A percentile compares a stretch with the other conserved stretches of the same genome.
These are phyloP conservation scores for Mycogone perniciosa DNA, from an alignment of 2,329 filamentous ascomycete species.

Conservation along the genomic window DNA sequence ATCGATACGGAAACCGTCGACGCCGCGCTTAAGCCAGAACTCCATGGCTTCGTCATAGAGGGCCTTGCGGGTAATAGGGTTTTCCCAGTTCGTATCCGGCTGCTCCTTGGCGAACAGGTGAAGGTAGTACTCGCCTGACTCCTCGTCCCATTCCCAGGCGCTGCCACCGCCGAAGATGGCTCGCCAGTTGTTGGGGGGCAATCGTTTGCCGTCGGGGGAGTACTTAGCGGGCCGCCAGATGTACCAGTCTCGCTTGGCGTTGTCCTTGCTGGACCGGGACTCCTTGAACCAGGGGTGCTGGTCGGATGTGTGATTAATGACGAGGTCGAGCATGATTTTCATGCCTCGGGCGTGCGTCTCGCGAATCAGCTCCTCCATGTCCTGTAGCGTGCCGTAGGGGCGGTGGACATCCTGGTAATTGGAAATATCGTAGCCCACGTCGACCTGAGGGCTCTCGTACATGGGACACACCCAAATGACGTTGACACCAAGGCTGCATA, in stretches of 20 bases:
- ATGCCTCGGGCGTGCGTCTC: constrained; percentile 58
- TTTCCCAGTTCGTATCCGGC: constrained; percentile 84
- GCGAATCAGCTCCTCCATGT: constrained; percentile 57
- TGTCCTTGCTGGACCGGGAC: constrained; percentile 54
- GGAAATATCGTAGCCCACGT: constrained; percentile 66
- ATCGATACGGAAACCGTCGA: constrained; percentile 69
- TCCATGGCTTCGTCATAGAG: constrained; percentile 66
- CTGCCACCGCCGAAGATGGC: constrained; percentile 54
- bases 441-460: constrained; percentile 56
- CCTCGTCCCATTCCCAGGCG: constrained; percentile 65
- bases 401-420: constrained; percentile 61
- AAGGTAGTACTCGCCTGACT: constrained; percentile 69
- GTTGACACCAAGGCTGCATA: constrained; percentile 54
- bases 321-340: constrained; percentile 67
- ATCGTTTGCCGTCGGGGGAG: constrained; percentile 50
- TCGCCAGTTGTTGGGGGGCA: constrained; percentile 71
- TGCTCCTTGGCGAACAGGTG: constrained; percentile 70
- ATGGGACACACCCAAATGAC: constrained; percentile 64
- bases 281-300: constrained; percentile 67
- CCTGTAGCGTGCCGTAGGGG: constrained; percentile 59
- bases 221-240: constrained; percentile 50
- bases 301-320: constrained; percentile 71
- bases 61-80: constrained; percentile 57
- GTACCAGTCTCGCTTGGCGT: constrained; percentile 64
- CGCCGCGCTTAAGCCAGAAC: constrained; percentile 72